These are phyloP conservation scores for Pichia sp. DNA, from an alignment of 1,139 yeast genomes.

Conservation along the genomic window DNA sequence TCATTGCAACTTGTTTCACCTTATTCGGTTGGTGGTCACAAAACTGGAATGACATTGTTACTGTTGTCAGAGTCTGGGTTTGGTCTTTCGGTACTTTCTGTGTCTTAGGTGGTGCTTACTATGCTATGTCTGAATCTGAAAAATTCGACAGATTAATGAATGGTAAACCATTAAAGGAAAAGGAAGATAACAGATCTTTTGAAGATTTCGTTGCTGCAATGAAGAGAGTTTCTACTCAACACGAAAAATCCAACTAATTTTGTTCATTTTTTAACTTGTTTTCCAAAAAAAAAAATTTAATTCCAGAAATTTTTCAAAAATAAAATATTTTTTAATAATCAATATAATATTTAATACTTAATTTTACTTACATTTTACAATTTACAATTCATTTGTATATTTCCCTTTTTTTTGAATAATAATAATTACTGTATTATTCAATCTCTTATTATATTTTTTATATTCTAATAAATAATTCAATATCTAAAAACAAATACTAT, in stretches of 20 bases:
- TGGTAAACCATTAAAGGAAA: conserved; percentile 71
- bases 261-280: background rate
- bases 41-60: conserved; percentile 94
- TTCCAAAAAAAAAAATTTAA: too few relatives aligned
- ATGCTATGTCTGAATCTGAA: conserved; percentile 81
- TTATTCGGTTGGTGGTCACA: conserved; percentile 98
- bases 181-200: conserved; percentile 66
- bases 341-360: too few relatives aligned
- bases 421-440: too few relatives aligned
- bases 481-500: too few relatives aligned
- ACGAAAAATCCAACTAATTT: conserved; percentile 55
- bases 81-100: conserved; percentile 97
- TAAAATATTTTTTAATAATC: too few relatives aligned
- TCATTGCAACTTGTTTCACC: conserved; percentile 84
- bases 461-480: too few relatives aligned
- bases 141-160: conserved; percentile 90
- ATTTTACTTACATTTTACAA: too few relatives aligned
- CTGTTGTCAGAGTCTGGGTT: conserved; percentile 89
- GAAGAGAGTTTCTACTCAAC: conserved; percentile 98
- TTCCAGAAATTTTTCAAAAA: too few relatives aligned
- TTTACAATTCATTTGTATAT: too few relatives aligned
- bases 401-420: too few relatives aligned
- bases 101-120: conserved; percentile 94
- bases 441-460: too few relatives aligned
- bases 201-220: conserved; percentile 95